Base-by-base conservation (phyloP, 73 alveolate genomes). In the Uronychia binucleata region DNA sequence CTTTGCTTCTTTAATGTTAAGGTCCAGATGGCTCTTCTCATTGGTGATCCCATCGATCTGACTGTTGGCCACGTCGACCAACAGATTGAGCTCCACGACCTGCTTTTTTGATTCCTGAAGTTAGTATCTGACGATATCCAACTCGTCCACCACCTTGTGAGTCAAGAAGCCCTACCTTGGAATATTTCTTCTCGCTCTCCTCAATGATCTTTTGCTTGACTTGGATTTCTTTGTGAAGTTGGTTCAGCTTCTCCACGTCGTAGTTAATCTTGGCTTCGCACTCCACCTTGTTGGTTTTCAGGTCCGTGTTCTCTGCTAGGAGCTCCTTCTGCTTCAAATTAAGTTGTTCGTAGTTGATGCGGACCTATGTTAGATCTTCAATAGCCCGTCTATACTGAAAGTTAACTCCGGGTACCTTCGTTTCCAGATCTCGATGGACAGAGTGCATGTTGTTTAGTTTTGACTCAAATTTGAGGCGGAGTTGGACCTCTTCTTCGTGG, bases 401-500 rank as follows among this genome's bases (percentile, higher is more conserved):
- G 19, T 46, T 46, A 46, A 19, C 5, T 5, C 5, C 67, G 19
- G n/a, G 5, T 46, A 46, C 67, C 46, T 86, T 77, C 1, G 92
- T 89, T 81, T 87, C 93, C 1, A 89, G 74, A 59, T 89, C 95
- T 60, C 95, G 57, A 46, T 89, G 91, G 35, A 84, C 90, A 33
- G 89, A 89, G 79, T 89, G 95, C 95, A 89, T 89, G 89, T 89
- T 89, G 86, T 89, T 89, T 0, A 89, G 83, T 83, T 89, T 89
- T 8, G 89, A 78, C 59, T 92, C 97, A 58, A 92, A 92, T 74
- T 81, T 83, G 19, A 92, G 86, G 31, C 97, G 59, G 59, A 92
- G 79, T 58, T 88, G 90, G 0, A 92, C 95, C 77, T 92, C 97
- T 77, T 92, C 95, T 90, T 92, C 97, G 67, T 91, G 97, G 59